Conservation (phyloP, 371 early-diverging fungal species). For the Funneliformis caledonium region DNA sequence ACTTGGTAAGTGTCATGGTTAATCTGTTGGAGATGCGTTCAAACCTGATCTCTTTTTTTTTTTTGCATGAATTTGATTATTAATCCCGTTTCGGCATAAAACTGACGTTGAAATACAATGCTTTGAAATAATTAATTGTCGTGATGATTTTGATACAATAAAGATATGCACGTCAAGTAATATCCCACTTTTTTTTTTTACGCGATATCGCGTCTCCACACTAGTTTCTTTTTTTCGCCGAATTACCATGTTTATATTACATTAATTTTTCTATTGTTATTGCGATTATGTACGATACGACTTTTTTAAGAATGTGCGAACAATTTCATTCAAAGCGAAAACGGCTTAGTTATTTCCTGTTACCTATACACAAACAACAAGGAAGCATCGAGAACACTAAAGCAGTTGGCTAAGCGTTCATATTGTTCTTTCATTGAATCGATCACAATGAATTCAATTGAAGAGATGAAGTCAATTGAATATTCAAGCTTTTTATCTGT, state of each 20-base stretch:
- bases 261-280: background rate
- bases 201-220: background rate
- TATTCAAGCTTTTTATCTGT: background rate
- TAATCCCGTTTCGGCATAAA: too few relatives aligned
- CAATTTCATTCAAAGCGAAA: background rate
- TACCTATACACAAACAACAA: background rate
- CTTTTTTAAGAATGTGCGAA: too few relatives aligned
- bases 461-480: background rate
- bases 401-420: background rate
- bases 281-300: background rate
- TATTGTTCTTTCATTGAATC: background rate
- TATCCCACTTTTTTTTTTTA: background rate
- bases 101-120: background rate
- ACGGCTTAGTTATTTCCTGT: background rate
- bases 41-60: background rate
- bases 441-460: background rate
- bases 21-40: background rate
- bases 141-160: background rate
- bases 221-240: background rate
- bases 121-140: background rate
- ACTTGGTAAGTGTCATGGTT: too few relatives aligned
- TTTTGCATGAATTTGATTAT: too few relatives aligned
- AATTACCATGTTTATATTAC: too few relatives aligned
- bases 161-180: background rate
- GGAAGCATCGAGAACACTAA: background rate